A percentile compares a stretch with the other conserved stretches of the same genome.
phyloP scores from a whole-genome alignment of 345 rosid genomes.

The Moricandia arvensis region DNA sequence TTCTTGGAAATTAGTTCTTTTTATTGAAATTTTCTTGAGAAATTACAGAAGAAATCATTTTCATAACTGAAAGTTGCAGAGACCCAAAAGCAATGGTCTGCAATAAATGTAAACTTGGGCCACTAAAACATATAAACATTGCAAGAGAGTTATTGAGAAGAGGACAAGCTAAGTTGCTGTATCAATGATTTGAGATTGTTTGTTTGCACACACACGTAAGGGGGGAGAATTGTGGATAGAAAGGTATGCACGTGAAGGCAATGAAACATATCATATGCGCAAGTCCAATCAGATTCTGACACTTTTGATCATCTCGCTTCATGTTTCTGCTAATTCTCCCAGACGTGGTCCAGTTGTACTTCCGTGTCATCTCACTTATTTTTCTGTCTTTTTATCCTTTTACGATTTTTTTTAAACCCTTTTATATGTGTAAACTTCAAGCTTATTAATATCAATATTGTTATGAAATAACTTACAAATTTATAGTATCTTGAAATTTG shows the following conservation, averaged over 20 bases:
- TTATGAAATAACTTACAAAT: no score
- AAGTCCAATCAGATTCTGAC: no score
- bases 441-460: no score
- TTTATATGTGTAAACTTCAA: no score
- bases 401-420: no score
- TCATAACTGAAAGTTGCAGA: background rate
- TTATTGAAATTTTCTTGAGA: background rate
- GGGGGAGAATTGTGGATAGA: conserved; percentile 19
- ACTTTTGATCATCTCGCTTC: conserved; percentile 17
- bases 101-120: conserved; percentile 20
- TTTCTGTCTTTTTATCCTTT: background rate
- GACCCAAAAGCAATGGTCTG: no score
- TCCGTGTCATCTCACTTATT: conserved; percentile 23
- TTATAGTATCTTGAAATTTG: no score
- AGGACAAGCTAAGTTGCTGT: conserved; percentile 16
- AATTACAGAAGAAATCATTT: background rate
- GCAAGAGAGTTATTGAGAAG: conserved; percentile 28
- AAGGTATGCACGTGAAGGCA: conserved; percentile 29
- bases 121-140: conserved; percentile 10
- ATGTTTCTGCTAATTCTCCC: conserved; percentile 20
- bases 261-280: conserved; percentile 13
- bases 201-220: conserved; percentile 14
- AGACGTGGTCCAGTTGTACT: conserved; percentile 35
- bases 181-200: conserved; percentile 28
- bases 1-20: background rate